A percentile compares a stretch with the other conserved stretches of the same genome.
phyloP scores from a whole-genome alignment of 352 stramenopile genomes.

The Pythium pyrilobum region DNA sequence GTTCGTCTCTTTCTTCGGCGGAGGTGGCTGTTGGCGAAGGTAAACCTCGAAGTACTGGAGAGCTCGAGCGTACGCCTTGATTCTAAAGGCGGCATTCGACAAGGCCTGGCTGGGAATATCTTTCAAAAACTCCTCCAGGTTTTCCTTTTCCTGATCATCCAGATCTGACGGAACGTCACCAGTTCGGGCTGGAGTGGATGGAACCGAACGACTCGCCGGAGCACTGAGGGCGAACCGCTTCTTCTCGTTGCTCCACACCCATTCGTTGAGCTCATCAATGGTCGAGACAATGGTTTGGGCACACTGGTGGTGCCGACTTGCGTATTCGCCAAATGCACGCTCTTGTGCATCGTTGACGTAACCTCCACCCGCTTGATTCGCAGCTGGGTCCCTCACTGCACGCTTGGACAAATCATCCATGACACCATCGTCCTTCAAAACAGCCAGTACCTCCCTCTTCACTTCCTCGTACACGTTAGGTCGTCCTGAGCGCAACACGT shows the following conservation, averaged over 20 bases:
- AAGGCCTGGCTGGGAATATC: conserved; percentile 30
- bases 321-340: conserved; percentile 42
- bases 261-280: conserved; percentile 86
- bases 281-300: conserved; percentile 82
- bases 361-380: not conserved
- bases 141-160: conserved; percentile 40
- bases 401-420: conserved; percentile 23
- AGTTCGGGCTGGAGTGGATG: conserved; percentile 4
- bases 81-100: conserved; percentile 32
- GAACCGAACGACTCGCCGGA: conserved; percentile 8
- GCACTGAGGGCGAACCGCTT: conserved; percentile 60
- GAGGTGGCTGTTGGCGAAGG: conserved; percentile 25
- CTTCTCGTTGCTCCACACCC: conserved; percentile 83
- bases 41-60: conserved; percentile 47
- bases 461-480: conserved; percentile 62
- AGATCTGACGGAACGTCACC: conserved; percentile 23
- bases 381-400: not conserved
- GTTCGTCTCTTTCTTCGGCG: conserved; percentile 7
- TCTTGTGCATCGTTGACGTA: conserved; percentile 13
- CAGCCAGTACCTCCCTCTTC: conserved; percentile 75
- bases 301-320: conserved; percentile 80
- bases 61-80: conserved; percentile 34
- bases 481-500: conserved; percentile 66
- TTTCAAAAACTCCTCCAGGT: conserved; percentile 42
- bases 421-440: conserved; percentile 68